Conservation (phyloP, 2,329 filamentous ascomycete genomes). For the Penicillium thymicola region DNA sequence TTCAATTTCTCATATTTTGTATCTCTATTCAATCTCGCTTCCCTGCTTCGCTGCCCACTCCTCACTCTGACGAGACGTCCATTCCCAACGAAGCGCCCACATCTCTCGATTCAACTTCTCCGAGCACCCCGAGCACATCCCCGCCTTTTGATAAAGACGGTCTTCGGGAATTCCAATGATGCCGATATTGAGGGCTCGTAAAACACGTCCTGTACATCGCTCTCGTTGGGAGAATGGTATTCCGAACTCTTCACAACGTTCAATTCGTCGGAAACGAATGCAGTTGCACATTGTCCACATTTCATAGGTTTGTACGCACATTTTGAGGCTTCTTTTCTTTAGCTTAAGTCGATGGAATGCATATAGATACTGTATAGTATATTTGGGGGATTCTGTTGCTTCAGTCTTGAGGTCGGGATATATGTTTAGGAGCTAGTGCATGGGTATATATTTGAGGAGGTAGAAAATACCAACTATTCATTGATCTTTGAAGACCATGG, state of each 20-base stretch:
- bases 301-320: slow-evolving; percentile 2
- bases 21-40: not conserved
- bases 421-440: not conserved
- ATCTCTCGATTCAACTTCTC: slow-evolving; percentile 3
- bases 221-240: not conserved
- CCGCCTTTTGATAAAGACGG: not conserved
- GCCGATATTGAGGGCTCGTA: not conserved
- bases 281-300: slow-evolving; percentile 2
- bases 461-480: not conserved
- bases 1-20: not conserved
- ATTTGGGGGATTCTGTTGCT: not conserved
- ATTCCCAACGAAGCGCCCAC: slow-evolving; percentile 6
- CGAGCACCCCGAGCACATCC: slow-evolving; percentile 1
- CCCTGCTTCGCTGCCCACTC: not conserved
- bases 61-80: slow-evolving; percentile 6
- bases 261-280: not conserved
- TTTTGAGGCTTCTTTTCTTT: not conserved
- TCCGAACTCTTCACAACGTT: slow-evolving; percentile 2
- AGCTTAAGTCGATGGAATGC: no score
- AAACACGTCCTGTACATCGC: not conserved
- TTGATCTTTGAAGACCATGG: not conserved
- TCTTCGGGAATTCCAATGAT: slow-evolving; percentile 16
- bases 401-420: not conserved
- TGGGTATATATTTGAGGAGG: not conserved
- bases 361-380: not conserved